Percentiles rank a stretch among this genome's conserved stretches.
These are phyloP conservation scores for Plantago major DNA, from an alignment of 257 asterid genomes.

Conservation along the genomic window DNA sequence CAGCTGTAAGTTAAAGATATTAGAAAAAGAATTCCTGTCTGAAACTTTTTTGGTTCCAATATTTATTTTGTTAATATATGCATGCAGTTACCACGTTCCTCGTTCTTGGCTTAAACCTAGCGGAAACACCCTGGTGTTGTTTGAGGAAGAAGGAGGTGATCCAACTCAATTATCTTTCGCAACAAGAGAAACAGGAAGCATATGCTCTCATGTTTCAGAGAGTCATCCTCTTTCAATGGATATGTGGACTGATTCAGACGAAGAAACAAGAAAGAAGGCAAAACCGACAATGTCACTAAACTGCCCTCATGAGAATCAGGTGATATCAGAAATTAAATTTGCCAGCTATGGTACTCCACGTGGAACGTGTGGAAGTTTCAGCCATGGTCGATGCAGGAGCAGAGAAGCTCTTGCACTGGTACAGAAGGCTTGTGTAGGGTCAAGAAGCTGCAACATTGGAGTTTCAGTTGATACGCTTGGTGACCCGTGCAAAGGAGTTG, in stretches of 20 bases:
- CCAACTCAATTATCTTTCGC: constrained; percentile 73
- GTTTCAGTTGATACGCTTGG: constrained; percentile 62
- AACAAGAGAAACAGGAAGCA: constrained; percentile 44
- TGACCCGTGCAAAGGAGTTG: constrained; percentile 63
- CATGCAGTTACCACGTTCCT: constrained; percentile 82
- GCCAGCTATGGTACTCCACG: constrained; percentile 89
- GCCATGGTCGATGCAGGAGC: constrained; percentile 82
- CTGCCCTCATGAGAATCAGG: constrained; percentile 63
- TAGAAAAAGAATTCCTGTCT: background rate
- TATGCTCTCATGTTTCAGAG: constrained; percentile 67
- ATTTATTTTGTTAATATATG: background rate
- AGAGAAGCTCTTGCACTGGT: constrained; percentile 48
- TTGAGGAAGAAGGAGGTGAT: constrained; percentile 87
- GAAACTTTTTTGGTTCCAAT: background rate
- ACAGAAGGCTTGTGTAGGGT: constrained; percentile 77
- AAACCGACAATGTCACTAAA: constrained; percentile 49
- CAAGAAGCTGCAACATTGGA: constrained; percentile 59
- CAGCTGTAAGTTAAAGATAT: constrained; percentile 47
- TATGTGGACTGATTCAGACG: constrained; percentile 50
- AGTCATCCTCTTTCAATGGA: constrained; percentile 70
- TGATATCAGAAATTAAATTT: constrained; percentile 63
- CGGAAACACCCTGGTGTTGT: constrained; percentile 60
- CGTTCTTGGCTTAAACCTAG: constrained; percentile 74
- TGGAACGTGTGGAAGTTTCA: constrained; percentile 80
- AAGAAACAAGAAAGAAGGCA: constrained; percentile 28